Evolutionary conservation across 2,329 filamentous ascomycete genomes (phyloP).

Genomic region (Cercospora zeina): DNA sequence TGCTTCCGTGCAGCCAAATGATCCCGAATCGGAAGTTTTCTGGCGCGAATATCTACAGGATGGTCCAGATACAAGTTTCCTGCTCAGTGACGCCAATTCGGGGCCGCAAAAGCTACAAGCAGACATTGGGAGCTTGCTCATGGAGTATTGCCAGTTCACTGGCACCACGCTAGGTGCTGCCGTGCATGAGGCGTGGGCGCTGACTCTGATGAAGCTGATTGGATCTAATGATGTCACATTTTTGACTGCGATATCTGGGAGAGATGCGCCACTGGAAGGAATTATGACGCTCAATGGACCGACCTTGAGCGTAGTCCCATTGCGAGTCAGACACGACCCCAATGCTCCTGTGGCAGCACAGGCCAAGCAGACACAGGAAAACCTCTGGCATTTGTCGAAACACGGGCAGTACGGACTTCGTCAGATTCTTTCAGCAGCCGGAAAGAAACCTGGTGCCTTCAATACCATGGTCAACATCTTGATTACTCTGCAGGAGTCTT

Average conservation of each 20-base stretch:
- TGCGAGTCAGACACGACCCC: background rate
- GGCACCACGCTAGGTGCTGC: background rate
- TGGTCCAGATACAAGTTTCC: background rate
- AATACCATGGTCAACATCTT: background rate
- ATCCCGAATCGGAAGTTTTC: background rate
- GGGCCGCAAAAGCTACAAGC: background rate
- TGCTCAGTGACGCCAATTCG: background rate
- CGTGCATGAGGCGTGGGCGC: background rate
- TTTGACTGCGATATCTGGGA: background rate
- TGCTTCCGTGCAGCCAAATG: background rate
- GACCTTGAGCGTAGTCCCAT: background rate
- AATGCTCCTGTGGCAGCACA: background rate
- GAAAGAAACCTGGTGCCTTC: background rate
- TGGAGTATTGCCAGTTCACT: background rate
- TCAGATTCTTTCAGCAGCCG: background rate
- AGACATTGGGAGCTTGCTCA: background rate
- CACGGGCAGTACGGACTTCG: background rate
- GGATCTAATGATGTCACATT: background rate
- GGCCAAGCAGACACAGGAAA: background rate
- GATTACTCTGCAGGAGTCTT: background rate
- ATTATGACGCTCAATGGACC: background rate
- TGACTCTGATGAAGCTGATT: background rate
- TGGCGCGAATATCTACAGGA: background rate
- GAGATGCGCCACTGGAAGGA: background rate
- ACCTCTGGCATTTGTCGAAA: background rate